Evolutionary conservation across 805 yeast species (phyloP), one percentile per base, ranked within the genome.

Genomic region (Wickerhamiella siamensis): DNA sequence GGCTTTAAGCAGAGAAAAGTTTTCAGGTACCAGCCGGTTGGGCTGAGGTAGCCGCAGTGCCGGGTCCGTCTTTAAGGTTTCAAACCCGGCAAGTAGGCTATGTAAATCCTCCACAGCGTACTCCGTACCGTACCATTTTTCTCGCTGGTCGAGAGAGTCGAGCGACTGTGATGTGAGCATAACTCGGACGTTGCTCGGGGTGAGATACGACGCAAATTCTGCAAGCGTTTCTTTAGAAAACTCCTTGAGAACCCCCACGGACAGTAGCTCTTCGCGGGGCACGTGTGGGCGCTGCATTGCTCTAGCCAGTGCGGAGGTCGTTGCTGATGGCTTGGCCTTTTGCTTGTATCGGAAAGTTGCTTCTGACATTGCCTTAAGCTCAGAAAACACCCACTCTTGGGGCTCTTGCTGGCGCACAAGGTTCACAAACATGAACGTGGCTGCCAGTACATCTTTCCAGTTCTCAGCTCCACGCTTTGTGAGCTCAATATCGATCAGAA

Each of bases 71-170:
- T 17, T 29, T n/a, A 43, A 31, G 9, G 32, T 33, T 9, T 4
- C 21, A 20, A 36, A 15, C 19, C 29, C 9, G 35, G 56, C 46
- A 37, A 75, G 54, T 32, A 49, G 53, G 8, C 55, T 38, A 2
- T 74, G 63, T 18, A 83, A 53, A 14, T 65, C 62, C 9, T 61
- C 65, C 34, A 70, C 57, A 2, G 71, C 61, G 56, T 84, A 83
- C 50, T 81, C 80, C 0, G 96, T 84, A 3, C 94, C 95, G 56
- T 91, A 88, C 95, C 95, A 88, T 53, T 74, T 68, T 57, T 88
- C 98, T 17, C 55, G 65, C 14, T 61, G 48, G 42, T 67, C 63
- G 37, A 72, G 61, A 2, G 70, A 70, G 5, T 67, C 68, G 40
- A 74, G 66, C 48, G 58, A 72, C 59, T 65, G 77, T 24, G 72